Percentiles rank a stretch among this genome's conserved stretches.
These are phyloP conservation scores for Fraxinus albicans DNA, from an alignment of 305 asterid species.

Conservation along the genomic window DNA sequence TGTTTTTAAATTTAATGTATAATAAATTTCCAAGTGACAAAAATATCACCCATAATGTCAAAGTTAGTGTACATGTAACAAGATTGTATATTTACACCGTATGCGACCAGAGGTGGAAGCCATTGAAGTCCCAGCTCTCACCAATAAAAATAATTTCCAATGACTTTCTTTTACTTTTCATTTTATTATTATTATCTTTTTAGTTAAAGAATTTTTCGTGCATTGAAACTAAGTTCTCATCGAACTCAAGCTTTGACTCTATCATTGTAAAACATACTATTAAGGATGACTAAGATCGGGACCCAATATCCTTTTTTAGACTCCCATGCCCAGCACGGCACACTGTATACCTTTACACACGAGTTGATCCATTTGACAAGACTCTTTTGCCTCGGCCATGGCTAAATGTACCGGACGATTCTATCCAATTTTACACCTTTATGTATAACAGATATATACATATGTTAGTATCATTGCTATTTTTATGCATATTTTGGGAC, in stretches of 20 bases:
- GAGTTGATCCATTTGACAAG: background rate
- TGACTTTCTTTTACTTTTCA: background rate
- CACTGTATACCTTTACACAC: no score
- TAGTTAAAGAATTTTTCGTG: background rate
- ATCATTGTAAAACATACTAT: background rate
- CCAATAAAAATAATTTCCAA: background rate
- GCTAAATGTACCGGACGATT: background rate
- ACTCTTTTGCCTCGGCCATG: background rate
- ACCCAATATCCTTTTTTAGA: background rate
- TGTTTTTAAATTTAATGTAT: no score
- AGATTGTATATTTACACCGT: no score
- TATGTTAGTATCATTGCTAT: background rate
- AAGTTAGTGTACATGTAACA: no score
- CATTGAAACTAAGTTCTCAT: no score
- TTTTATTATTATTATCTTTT: background rate
- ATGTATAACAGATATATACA: background rate
- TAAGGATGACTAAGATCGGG: background rate
- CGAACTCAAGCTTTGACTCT: background rate
- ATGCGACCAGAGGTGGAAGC: background rate
- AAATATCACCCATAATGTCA: no score
- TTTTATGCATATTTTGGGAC: background rate
- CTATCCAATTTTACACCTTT: background rate
- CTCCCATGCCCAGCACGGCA: no score
- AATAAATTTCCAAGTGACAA: no score
- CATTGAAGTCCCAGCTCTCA: background rate